Evolutionary conservation across 129 eudicot genomes (phyloP), one percentile per base, ranked within the genome.

Genomic region (Ambrosia trifida): DNA sequence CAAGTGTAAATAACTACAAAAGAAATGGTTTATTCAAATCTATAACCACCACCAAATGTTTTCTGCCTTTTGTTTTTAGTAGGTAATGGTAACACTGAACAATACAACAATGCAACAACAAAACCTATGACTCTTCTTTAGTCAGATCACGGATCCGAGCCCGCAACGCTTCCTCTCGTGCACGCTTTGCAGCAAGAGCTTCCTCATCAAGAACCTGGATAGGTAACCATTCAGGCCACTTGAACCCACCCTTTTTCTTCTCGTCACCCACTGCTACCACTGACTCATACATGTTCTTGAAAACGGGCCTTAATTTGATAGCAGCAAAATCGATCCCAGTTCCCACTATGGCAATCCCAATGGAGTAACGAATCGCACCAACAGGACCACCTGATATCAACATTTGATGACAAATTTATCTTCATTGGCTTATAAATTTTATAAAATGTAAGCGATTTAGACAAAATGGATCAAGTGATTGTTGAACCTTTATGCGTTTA

Each of bases 191-290:
- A 43, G 98, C 96, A 64, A 85, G 80, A 9, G 96, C 98, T 87
- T 94, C 98, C 78, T 94, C 98, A 12, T 94, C 95, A 20, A 94
- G 90, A 33, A 94, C 79, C 79, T 69, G 86, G 66, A 94, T 94
- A 7, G 98, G 98, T 16, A 92, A 82, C 98, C 98, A 94, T 78
- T 94, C 96, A 7, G 96, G 98, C 84, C 91, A 73, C 74, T 56
- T 78, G 31, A 93, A 66, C 89, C 92, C 80, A 51, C 76, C 66
- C 28, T 80, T 82, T 40, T 70, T 76, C 81, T 78, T 78, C 70
- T 77, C 72, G 24, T 69, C 64, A 18, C 68, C 41, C 11, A 58
- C 76, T 10, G 69, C 78, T 2, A 71, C 78, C 28, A 53, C 50
- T 0, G 76, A 68, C 51, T 41, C 70, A 45, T 69, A 53, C 40